These are phyloP conservation scores for Tranzscheliella williamsii DNA, from an alignment of 1,284 basidiomycete genomes.

Conservation along the genomic window DNA sequence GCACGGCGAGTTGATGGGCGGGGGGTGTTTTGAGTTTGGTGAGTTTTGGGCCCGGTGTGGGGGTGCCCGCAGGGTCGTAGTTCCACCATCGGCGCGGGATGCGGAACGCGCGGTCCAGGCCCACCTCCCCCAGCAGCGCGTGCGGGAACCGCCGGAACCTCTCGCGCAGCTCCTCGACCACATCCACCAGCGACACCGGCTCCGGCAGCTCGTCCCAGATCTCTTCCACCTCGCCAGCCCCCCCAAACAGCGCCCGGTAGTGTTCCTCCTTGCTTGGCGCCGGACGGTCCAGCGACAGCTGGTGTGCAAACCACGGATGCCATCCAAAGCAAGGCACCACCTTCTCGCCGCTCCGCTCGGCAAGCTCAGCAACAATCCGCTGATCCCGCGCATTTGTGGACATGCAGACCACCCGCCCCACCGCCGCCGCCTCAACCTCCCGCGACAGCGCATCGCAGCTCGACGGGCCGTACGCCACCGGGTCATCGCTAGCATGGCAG, in stretches of 20 bases:
- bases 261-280: conserved; percentile 27
- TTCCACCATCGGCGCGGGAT: conserved; percentile 38
- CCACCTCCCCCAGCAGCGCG: conserved; percentile 56
- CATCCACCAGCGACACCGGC: conserved; percentile 29
- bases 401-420: conserved; percentile 45
- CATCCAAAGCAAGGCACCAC: conserved; percentile 48
- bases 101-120: conserved; percentile 53
- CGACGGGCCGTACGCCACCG: conserved; percentile 12
- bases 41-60: conserved; percentile 8
- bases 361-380: conserved; percentile 40
- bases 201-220: conserved; percentile 42
- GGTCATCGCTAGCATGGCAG: conserved; percentile 55
- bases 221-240: conserved; percentile 17
- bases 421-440: conserved; percentile 4
- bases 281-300: conserved; percentile 39
- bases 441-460: conserved; percentile 17
- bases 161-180: conserved; percentile 18
- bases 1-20: conserved; percentile 47
- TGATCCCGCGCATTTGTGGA: conserved; percentile 49
- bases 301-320: conserved; percentile 55
- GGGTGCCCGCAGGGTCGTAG: conserved; percentile 15
- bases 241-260: conserved; percentile 34
- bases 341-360: conserved; percentile 9
- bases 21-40: conserved; percentile 49
- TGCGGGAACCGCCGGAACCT: conserved; percentile 35